phyloP scores from a whole-genome alignment of 768 basidiomycete species.

The Kwoniella mangroviensis region DNA sequence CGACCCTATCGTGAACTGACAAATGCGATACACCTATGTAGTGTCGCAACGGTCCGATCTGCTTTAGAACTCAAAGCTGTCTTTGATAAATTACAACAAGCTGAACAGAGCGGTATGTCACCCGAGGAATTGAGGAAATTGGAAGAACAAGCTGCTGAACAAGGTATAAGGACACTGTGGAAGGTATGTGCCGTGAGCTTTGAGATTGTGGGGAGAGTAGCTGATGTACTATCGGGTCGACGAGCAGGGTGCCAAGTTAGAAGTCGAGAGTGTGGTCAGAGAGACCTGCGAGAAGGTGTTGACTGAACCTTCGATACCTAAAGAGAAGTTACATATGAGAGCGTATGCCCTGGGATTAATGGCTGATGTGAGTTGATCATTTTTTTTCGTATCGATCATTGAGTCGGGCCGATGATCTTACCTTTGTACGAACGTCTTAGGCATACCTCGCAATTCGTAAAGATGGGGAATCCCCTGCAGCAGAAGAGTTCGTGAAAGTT shows the following conservation, averaged over 20 bases:
- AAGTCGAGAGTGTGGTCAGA: constrained; percentile 57
- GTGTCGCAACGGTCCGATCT: constrained; percentile 56
- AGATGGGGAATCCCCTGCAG: constrained; percentile 40
- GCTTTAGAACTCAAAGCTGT: constrained; percentile 58
- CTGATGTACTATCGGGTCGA: not conserved
- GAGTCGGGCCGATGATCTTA: not conserved
- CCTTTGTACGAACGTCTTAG: constrained; percentile 23
- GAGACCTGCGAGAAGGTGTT: constrained; percentile 56
- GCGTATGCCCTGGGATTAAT: constrained; percentile 53
- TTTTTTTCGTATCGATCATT: too few relatives aligned
- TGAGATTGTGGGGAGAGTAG: not conserved
- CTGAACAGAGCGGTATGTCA: constrained; percentile 56
- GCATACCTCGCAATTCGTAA: constrained; percentile 54
- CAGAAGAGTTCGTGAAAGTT: constrained; percentile 54
- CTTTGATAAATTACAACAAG: constrained; percentile 57
- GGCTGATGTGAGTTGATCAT: constrained; percentile 52
- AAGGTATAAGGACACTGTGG: constrained; percentile 58
- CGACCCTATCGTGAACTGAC: not conserved
- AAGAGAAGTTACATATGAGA: constrained; percentile 53
- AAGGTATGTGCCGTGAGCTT: constrained; percentile 39
- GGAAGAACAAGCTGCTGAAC: constrained; percentile 58
- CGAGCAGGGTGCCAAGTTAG: constrained; percentile 56
- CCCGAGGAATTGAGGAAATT: constrained; percentile 56
- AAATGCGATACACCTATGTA: constrained; percentile 11
- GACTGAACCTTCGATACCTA: constrained; percentile 47